These are phyloP conservation scores for Rhizoclosmatium globosum DNA, from an alignment of 192 early-diverging fungal species.

Conservation along the genomic window DNA sequence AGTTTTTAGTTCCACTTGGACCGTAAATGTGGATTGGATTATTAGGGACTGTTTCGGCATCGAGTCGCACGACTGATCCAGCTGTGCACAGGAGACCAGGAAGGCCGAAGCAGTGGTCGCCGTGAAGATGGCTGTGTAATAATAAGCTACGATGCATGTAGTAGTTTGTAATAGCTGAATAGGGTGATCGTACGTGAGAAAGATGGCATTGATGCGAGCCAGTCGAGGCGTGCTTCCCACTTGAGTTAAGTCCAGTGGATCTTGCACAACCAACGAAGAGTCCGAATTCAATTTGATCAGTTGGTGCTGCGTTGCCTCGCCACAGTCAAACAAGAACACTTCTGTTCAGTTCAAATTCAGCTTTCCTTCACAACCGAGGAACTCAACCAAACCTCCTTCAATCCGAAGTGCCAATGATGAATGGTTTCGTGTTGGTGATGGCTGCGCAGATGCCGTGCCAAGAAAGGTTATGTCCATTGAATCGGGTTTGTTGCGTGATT, in stretches of 20 bases:
- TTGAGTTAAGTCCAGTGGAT: neutral
- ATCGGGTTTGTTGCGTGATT: neutral
- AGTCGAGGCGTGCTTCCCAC: neutral
- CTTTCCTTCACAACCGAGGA: neutral
- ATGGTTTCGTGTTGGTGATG: constrained; percentile 64
- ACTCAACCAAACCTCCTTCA: constrained; percentile 32
- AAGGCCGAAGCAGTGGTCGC: constrained; percentile 63
- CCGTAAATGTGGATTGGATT: constrained; percentile 60
- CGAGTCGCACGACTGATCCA: neutral
- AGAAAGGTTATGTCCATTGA: constrained; percentile 62
- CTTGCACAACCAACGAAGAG: neutral
- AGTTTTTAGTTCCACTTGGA: constrained; percentile 49
- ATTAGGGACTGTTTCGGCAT: neutral
- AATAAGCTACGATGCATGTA: neutral
- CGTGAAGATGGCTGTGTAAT: constrained; percentile 65
- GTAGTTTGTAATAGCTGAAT: neutral
- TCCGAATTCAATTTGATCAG: constrained; percentile 35
- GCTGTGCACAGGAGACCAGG: constrained; percentile 57
- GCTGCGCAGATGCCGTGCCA: constrained; percentile 66
- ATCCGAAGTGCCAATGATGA: constrained; percentile 54
- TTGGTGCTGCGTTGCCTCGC: constrained; percentile 67
- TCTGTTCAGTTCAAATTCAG: constrained; percentile 17
- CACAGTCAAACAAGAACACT: constrained; percentile 60
- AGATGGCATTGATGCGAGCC: neutral
- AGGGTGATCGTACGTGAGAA: neutral